Evolutionary conservation across 2,329 filamentous ascomycete genomes (phyloP), one percentile per base, ranked within the genome.

Genomic region (Fusarium proliferatum): DNA sequence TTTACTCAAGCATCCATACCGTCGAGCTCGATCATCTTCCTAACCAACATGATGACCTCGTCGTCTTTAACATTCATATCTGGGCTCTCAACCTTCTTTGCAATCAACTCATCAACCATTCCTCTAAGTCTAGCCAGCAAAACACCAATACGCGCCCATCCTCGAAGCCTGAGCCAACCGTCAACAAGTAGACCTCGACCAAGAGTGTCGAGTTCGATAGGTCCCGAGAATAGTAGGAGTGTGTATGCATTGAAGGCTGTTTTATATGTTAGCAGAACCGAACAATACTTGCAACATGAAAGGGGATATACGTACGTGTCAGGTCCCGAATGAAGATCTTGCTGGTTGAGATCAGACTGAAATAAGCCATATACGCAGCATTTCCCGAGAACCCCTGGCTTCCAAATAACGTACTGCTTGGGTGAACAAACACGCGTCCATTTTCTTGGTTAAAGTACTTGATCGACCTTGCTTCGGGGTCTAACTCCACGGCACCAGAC

Each of bases 141-240:
- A 17, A 98, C 96, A 36, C 96, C 96, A 72, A 99, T 96, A 52
- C 96, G 89, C 2, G 96, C 96, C 96, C 96, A 99, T 2, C 96
- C 96, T 30, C 94, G 88, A 38, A 99, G 84, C 41, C 87, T 82
- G 61, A 98, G 85, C 96, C 96, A 98, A 58, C 94, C 95, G 82
- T 98, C 96, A 7, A 99, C 94, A 6, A 98, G 85, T 23, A 99
- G 84, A 0, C 96, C 96, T 28, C 95, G 87, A 10, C 96, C 96
- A 48, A 95, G 85, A 2, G 95, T 97, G 82, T 98, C 96, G 6
- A 98, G 89, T 67, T 91, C 90, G 57, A 98, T 94, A 4, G 90
- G 87, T 0, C 96, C 96, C 2, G 92, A 93, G 82, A 99, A 98
- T 65, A 99, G 88, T 33, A 99, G 89, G 39, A 98, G 86, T 0